phyloP scores from a whole-genome alignment of 2,329 filamentous ascomycete genomes.

The Pseudocercospora macadamiae region DNA sequence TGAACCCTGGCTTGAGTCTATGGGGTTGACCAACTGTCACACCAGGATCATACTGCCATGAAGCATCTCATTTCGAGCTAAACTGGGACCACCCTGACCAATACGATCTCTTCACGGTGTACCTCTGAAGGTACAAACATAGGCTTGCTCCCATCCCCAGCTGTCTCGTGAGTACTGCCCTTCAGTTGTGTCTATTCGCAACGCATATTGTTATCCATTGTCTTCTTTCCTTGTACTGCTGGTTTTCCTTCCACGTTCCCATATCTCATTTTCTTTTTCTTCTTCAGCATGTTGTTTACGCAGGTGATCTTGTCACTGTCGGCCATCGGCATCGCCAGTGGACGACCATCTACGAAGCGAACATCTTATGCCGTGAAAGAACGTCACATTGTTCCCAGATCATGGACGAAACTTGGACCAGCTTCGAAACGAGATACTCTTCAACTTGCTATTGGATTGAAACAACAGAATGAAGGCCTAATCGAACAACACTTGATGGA shows the following conservation, averaged over 20 bases:
- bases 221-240: neutral
- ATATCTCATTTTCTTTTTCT: neutral
- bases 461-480: slow-evolving; percentile 59
- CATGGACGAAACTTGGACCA: slow-evolving; percentile 54
- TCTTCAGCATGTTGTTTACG: slow-evolving; percentile 11
- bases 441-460: slow-evolving; percentile 60
- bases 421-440: slow-evolving; percentile 55
- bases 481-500: slow-evolving; percentile 59
- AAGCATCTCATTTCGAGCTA: slow-evolving; percentile 4
- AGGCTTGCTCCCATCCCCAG: neutral
- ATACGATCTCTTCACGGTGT: neutral
- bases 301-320: slow-evolving; percentile 7
- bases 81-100: neutral
- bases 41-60: neutral
- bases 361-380: slow-evolving; percentile 59
- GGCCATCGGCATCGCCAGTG: slow-evolving; percentile 13
- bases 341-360: slow-evolving; percentile 22
- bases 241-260: neutral
- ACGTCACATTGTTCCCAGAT: slow-evolving; percentile 54
- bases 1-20: neutral
- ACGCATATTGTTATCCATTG: neutral
- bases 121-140: neutral
- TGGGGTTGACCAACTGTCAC: neutral
- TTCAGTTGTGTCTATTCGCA: neutral
- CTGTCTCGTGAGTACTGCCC: neutral